Percentiles rank a stretch among this genome's conserved stretches.
These are phyloP conservation scores for Cryphonectria parasitica DNA, from an alignment of 2,329 filamentous ascomycete species.

Conservation along the genomic window DNA sequence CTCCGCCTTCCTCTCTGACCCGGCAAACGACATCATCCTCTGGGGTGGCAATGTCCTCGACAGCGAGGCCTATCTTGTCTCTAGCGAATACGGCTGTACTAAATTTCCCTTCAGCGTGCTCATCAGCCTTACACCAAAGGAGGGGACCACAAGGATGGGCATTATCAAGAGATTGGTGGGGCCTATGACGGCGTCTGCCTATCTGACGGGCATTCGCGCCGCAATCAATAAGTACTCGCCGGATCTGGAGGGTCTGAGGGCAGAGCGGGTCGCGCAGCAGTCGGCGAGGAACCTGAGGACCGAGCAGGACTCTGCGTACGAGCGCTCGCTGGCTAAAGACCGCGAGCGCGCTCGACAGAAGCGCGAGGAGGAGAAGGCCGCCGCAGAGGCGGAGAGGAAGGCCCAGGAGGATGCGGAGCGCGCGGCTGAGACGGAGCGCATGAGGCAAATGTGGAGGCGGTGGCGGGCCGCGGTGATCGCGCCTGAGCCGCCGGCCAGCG, in stretches of 20 bases:
- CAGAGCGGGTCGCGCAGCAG: constrained; percentile 78
- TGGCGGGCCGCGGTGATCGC: constrained; percentile 75
- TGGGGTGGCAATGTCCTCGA: constrained; percentile 95
- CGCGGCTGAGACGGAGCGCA: constrained; percentile 52
- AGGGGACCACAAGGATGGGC: constrained; percentile 86
- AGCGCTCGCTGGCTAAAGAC: constrained; percentile 86
- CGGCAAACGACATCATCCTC: constrained; percentile 77
- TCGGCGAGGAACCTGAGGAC: constrained; percentile 79
- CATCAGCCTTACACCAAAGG: constrained; percentile 83
- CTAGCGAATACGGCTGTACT: constrained; percentile 83
- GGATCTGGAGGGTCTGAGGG: constrained; percentile 74
- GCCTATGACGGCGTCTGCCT: constrained; percentile 69
- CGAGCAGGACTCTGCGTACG: constrained; percentile 92
- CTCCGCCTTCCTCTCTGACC: constrained; percentile 72
- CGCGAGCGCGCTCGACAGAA: constrained; percentile 79
- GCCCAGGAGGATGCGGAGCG: constrained; percentile 65
- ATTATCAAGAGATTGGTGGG: constrained; percentile 81
- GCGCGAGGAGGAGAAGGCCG: constrained; percentile 73
- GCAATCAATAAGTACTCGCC: constrained; percentile 77
- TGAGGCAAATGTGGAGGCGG: constrained; percentile 70
- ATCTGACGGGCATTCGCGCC: constrained; percentile 73
- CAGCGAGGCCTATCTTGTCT: constrained; percentile 91
- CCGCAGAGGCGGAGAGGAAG: constrained; percentile 67
- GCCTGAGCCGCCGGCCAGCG: constrained; percentile 66
- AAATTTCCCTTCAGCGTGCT: constrained; percentile 91